Evolutionary conservation across 2,329 filamentous ascomycete species (phyloP).

Genomic region (Hypoxylon sp.): DNA sequence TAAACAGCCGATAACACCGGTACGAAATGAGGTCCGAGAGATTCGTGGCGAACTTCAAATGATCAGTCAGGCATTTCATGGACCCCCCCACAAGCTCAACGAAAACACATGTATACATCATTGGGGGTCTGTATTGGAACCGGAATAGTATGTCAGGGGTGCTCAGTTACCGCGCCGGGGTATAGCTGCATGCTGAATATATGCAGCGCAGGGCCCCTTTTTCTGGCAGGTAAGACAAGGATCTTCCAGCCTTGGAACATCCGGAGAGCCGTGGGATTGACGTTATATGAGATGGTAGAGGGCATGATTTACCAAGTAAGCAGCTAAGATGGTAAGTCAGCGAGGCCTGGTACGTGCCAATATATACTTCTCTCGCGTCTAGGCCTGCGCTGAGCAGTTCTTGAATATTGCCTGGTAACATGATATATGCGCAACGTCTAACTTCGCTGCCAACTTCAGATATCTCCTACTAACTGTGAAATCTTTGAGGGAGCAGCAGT

Average conservation of each 20-base stretch:
- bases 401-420: neutral
- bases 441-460: neutral
- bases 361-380: constrained; percentile 16
- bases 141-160: constrained; percentile 19
- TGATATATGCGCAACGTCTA: neutral
- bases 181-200: constrained; percentile 28
- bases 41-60: neutral
- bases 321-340: constrained; percentile 2
- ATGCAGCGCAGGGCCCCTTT: constrained; percentile 19
- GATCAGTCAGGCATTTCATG: neutral
- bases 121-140: constrained; percentile 7
- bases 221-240: constrained; percentile 23
- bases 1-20: neutral
- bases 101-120: constrained; percentile 7
- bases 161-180: constrained; percentile 17
- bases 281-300: constrained; percentile 19
- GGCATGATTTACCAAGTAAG: constrained; percentile 25
- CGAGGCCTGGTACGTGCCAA: too few species aligned
- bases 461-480: neutral
- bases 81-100: constrained; percentile 5
- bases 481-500: neutral
- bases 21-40: neutral
- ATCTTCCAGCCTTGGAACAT: constrained; percentile 9
- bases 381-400: constrained; percentile 7
- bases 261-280: constrained; percentile 20